A percentile compares a stretch with the other conserved stretches of the same genome.
Evolutionary conservation across 2,329 filamentous ascomycete genomes (phyloP).

Genomic region (Podosphaera aphanis): DNA sequence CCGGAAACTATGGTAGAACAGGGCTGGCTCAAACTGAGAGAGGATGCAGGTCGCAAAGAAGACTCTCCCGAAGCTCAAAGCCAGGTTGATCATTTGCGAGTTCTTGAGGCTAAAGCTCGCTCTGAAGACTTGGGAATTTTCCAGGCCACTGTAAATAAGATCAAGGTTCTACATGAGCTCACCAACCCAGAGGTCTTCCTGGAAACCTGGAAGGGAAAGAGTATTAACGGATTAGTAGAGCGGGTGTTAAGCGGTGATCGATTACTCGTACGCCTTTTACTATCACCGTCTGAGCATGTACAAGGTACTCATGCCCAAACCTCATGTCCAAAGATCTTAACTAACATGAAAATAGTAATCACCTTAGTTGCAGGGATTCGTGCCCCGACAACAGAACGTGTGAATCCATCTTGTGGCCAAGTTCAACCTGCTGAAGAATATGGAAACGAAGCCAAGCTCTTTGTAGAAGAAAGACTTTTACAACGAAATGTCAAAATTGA

Average conservation of each 20-base stretch:
- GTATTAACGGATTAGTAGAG: slow-evolving; percentile 70
- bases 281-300: slow-evolving; percentile 63
- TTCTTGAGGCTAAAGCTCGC: slow-evolving; percentile 55
- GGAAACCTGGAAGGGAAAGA: slow-evolving; percentile 64
- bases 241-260: slow-evolving; percentile 80
- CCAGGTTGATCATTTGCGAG: slow-evolving; percentile 55
- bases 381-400: slow-evolving; percentile 70
- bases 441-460: slow-evolving; percentile 70
- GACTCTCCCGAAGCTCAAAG: slow-evolving; percentile 53
- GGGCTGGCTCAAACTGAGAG: slow-evolving; percentile 80
- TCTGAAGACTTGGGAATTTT: slow-evolving; percentile 63
- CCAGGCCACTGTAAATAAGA: slow-evolving; percentile 37
- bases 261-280: slow-evolving; percentile 57
- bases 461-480: slow-evolving; percentile 64
- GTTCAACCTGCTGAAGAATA: slow-evolving; percentile 71
- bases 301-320: slow-evolving; percentile 7
- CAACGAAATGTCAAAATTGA: slow-evolving; percentile 68
- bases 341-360: slow-evolving; percentile 39
- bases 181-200: slow-evolving; percentile 52
- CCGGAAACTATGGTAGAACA: slow-evolving; percentile 69
- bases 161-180: slow-evolving; percentile 64
- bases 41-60: slow-evolving; percentile 81
- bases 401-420: slow-evolving; percentile 41
- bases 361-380: slow-evolving; percentile 74
- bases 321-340: not conserved